Evolutionary conservation across 2,329 filamentous ascomycete species (phyloP).

Genomic region (Colletotrichum tabaci): DNA sequence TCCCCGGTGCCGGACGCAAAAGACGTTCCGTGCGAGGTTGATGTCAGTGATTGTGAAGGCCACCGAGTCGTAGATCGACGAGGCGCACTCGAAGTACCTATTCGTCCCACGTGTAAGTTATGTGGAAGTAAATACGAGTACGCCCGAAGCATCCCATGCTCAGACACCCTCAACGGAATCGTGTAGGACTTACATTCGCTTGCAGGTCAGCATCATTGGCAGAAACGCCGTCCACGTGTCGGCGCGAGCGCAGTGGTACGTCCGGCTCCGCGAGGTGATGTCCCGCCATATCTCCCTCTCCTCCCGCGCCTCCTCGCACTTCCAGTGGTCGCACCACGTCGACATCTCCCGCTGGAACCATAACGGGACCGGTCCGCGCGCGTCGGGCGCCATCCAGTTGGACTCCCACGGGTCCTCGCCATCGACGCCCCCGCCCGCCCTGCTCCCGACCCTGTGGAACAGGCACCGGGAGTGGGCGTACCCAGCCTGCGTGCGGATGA

Average conservation of each 20-base stretch:
- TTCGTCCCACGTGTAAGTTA: too few species aligned
- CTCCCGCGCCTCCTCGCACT: slow-evolving; percentile 31
- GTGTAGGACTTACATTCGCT: slow-evolving; percentile 25
- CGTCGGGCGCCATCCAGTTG: slow-evolving; percentile 29
- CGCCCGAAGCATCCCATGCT: too few species aligned
- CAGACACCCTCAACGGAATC: too few species aligned
- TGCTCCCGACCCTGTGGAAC: background rate
- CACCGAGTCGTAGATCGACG: slow-evolving; percentile 19
- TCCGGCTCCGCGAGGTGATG: slow-evolving; percentile 4
- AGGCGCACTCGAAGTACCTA: slow-evolving; percentile 25
- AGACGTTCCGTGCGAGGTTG: slow-evolving; percentile 18
- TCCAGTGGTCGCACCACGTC: slow-evolving; percentile 36
- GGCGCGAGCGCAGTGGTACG: background rate
- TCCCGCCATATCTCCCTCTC: slow-evolving; percentile 24
- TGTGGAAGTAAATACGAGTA: background rate
- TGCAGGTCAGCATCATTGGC: slow-evolving; percentile 33
- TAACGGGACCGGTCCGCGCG: slow-evolving; percentile 17
- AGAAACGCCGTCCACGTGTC: slow-evolving; percentile 23
- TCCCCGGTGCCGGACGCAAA: slow-evolving; percentile 5
- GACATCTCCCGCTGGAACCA: slow-evolving; percentile 38
- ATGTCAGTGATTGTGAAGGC: slow-evolving; percentile 37
- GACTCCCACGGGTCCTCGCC: slow-evolving; percentile 15
- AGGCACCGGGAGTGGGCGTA: slow-evolving; percentile 31
- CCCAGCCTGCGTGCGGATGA: slow-evolving; percentile 24
- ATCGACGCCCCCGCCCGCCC: background rate